Conservation (phyloP, 2,329 filamentous ascomycete species). For the Lecanosticta acicola region DNA sequence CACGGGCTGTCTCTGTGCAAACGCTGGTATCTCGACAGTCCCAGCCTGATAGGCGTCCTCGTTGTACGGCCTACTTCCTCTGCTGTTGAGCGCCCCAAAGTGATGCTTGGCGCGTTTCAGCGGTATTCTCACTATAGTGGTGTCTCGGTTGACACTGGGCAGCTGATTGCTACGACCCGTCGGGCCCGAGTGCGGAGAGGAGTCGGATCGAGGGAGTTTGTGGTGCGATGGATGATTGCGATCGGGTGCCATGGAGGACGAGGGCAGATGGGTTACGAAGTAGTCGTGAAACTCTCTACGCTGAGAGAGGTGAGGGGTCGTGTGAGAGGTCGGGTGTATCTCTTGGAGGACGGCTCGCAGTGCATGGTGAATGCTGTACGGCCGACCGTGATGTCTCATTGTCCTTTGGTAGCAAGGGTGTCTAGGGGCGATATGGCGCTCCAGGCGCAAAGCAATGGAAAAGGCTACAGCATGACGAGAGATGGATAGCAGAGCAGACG, state of each 20-base stretch:
- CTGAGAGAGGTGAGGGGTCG: slow-evolving; percentile 11
- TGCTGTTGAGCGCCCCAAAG: slow-evolving; percentile 72
- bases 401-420: slow-evolving; percentile 2
- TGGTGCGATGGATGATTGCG: slow-evolving; percentile 55
- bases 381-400: slow-evolving; percentile 27
- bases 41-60: slow-evolving; percentile 93
- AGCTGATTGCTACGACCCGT: slow-evolving; percentile 15
- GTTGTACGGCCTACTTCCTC: slow-evolving; percentile 81
- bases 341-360: slow-evolving; percentile 25
- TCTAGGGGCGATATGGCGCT: slow-evolving; percentile 4
- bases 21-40: slow-evolving; percentile 86
- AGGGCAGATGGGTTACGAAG: slow-evolving; percentile 93
- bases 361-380: slow-evolving; percentile 28
- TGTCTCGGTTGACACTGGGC: slow-evolving; percentile 55
- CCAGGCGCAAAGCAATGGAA: slow-evolving; percentile 10
- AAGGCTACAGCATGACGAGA: background rate
- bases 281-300: slow-evolving; percentile 74
- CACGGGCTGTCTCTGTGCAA: slow-evolving; percentile 75
- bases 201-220: slow-evolving; percentile 79
- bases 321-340: slow-evolving; percentile 3
- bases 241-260: slow-evolving; percentile 87
- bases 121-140: slow-evolving; percentile 92
- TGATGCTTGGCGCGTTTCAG: slow-evolving; percentile 92
- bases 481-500: background rate
- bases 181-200: slow-evolving; percentile 62